phyloP scores from a whole-genome alignment of 1,284 basidiomycete genomes.

The Microbotryum scabiosae region DNA sequence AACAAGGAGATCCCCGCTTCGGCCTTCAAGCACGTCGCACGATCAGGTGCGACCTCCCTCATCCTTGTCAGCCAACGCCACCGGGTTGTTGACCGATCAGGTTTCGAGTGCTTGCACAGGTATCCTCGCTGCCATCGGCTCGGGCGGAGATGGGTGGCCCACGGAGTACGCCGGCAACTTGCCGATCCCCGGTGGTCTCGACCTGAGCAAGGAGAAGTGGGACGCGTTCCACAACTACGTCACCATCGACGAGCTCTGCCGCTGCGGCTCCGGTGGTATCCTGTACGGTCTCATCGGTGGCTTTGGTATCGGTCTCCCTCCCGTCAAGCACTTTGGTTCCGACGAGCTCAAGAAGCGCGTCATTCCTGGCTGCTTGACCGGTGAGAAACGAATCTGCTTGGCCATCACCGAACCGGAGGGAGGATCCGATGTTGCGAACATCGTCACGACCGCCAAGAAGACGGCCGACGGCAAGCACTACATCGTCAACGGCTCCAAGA shows the following conservation, averaged over 20 bases:
- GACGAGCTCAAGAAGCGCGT: constrained; percentile 40
- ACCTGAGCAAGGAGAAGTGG: constrained; percentile 35
- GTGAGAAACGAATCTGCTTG: constrained; percentile 42
- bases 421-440: constrained; percentile 40
- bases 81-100: too few species aligned
- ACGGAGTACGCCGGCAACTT: constrained; percentile 30
- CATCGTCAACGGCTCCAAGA: constrained; percentile 41
- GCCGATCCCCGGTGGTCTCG: constrained; percentile 39
- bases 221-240: constrained; percentile 33
- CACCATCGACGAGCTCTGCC: constrained; percentile 25
- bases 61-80: background rate
- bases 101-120: background rate
- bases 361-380: constrained; percentile 40
- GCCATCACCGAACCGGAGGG: constrained; percentile 38
- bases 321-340: constrained; percentile 40
- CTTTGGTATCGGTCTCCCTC: constrained; percentile 39
- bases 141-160: constrained; percentile 16
- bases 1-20: constrained; percentile 27
- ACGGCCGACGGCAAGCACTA: constrained; percentile 39
- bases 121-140: constrained; percentile 25
- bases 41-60: constrained; percentile 13
- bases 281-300: constrained; percentile 40
- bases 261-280: constrained; percentile 25
- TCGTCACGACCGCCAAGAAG: constrained; percentile 35
- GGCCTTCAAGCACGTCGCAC: constrained; percentile 37